Percentiles rank a stretch among this genome's conserved stretches.
Conservation (phyloP, 2,329 filamentous ascomycete genomes). For the Ilyonectria sp. region DNA sequence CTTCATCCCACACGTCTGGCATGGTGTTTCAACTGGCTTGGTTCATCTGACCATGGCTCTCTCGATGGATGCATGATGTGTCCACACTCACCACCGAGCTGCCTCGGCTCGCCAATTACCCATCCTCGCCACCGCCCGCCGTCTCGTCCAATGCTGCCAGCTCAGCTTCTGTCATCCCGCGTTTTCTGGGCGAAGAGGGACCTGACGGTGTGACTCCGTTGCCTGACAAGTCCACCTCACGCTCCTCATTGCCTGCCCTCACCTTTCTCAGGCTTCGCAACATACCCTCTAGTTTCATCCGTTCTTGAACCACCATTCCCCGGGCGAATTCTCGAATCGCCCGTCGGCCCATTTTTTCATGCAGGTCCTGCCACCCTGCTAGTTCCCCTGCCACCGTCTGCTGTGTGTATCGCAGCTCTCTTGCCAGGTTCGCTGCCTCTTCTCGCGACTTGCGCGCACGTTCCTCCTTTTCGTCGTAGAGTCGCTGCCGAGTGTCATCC, state of each 20-base stretch:
- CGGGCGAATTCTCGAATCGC: constrained; percentile 84
- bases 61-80: constrained; percentile 21
- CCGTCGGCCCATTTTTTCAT: constrained; percentile 81
- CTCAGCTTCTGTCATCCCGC: constrained; percentile 39
- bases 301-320: constrained; percentile 85
- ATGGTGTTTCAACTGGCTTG: constrained; percentile 40
- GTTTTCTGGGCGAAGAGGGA: constrained; percentile 24
- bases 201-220: constrained; percentile 37
- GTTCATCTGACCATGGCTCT: constrained; percentile 28
- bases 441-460: constrained; percentile 79
- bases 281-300: constrained; percentile 84
- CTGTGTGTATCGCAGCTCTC: constrained; percentile 91
- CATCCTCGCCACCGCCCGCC: constrained; percentile 36
- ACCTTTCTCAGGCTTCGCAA: constrained; percentile 81
- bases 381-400: constrained; percentile 93
- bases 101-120: constrained; percentile 17
- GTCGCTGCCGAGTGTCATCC: constrained; percentile 87
- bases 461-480: constrained; percentile 88
- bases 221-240: constrained; percentile 25
- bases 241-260: constrained; percentile 43
- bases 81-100: constrained; percentile 32
- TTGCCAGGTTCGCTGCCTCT: constrained; percentile 82
- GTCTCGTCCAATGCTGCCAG: constrained; percentile 33
- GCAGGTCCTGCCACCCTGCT: constrained; percentile 93
- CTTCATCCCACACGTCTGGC: constrained; percentile 44